Conservation (phyloP, 495 filamentous ascomycete genomes). For the Trichoderma gamsii region DNA sequence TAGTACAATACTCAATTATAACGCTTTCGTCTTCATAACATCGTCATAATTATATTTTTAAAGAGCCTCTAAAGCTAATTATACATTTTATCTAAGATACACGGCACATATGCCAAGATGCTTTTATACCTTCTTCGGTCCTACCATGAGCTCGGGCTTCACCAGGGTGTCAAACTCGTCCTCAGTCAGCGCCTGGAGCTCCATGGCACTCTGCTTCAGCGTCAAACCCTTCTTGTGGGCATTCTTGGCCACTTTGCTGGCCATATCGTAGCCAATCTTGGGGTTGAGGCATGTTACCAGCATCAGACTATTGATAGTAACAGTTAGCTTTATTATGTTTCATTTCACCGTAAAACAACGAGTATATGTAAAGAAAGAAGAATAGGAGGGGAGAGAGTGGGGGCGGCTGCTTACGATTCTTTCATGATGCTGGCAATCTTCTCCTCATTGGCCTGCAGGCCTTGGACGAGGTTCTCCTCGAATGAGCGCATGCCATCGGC, state of each 20-base stretch:
- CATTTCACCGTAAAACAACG: not conserved
- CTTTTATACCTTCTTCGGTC: conserved; percentile 50
- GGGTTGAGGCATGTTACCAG: conserved; percentile 97
- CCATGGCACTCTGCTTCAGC: conserved; percentile 88
- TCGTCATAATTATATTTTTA: too few species aligned
- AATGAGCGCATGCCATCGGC: conserved; percentile 92
- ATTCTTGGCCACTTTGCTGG: conserved; percentile 97
- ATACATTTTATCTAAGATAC: not conserved
- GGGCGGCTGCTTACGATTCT: conserved; percentile 63
- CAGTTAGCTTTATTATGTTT: conserved; percentile 17
- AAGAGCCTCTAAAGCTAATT: not conserved
- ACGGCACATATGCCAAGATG: not conserved
- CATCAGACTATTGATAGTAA: conserved; percentile 65
- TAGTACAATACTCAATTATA: too few species aligned
- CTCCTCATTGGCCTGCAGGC: conserved; percentile 87
- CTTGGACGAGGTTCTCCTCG: conserved; percentile 84
- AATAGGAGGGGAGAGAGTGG: conserved; percentile 1
- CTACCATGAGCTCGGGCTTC: conserved; percentile 93
- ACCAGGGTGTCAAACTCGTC: conserved; percentile 90
- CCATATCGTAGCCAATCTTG: conserved; percentile 98
- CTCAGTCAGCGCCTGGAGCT: conserved; percentile 82
- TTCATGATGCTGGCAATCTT: conserved; percentile 82
- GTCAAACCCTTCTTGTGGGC: conserved; percentile 97
- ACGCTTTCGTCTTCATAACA: too few species aligned
- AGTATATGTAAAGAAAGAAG: not conserved